Conservation (phyloP, 2,329 filamentous ascomycete species). For the Xylariaceae sp. region DNA sequence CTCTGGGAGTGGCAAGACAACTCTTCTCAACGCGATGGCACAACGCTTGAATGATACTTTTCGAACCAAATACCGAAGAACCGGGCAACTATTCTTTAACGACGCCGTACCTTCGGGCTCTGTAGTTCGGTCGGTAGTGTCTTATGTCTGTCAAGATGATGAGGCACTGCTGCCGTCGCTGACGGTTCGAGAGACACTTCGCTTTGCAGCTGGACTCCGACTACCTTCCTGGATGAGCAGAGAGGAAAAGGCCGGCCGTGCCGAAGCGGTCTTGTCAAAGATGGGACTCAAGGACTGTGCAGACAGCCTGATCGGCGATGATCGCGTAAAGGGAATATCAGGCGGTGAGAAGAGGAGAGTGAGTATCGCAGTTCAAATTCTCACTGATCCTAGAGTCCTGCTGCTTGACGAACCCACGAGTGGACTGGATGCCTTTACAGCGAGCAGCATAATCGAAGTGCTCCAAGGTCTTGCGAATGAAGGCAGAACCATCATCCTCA, state of each 20-base stretch:
- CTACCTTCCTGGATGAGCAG: constrained; percentile 67
- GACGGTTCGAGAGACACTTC: constrained; percentile 71
- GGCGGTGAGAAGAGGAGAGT: constrained; percentile 76
- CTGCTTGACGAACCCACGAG: constrained; percentile 74
- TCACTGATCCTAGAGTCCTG: constrained; percentile 70
- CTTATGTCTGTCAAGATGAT: constrained; percentile 76
- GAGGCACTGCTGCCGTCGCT: constrained; percentile 70
- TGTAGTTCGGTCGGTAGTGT: constrained; percentile 68
- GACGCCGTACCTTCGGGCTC: constrained; percentile 62
- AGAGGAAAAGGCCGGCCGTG: constrained; percentile 61
- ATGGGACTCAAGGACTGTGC: constrained; percentile 77
- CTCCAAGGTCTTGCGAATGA: constrained; percentile 66
- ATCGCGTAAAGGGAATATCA: constrained; percentile 72
- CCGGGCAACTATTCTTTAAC: constrained; percentile 66
- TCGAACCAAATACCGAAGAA: constrained; percentile 57
- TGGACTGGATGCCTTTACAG: constrained; percentile 74
- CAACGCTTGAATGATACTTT: constrained; percentile 59
- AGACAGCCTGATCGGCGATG: constrained; percentile 68
- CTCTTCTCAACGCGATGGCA: constrained; percentile 69
- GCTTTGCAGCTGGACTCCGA: constrained; percentile 66
- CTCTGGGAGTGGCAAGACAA: constrained; percentile 73
- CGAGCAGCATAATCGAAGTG: constrained; percentile 72
- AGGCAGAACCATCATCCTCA: constrained; percentile 70
- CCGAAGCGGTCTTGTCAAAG: constrained; percentile 68
- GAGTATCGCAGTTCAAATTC: constrained; percentile 72